phyloP scores from a whole-genome alignment of 2,329 filamentous ascomycete species.

The Graphilbum ipis-grandicollis region DNA sequence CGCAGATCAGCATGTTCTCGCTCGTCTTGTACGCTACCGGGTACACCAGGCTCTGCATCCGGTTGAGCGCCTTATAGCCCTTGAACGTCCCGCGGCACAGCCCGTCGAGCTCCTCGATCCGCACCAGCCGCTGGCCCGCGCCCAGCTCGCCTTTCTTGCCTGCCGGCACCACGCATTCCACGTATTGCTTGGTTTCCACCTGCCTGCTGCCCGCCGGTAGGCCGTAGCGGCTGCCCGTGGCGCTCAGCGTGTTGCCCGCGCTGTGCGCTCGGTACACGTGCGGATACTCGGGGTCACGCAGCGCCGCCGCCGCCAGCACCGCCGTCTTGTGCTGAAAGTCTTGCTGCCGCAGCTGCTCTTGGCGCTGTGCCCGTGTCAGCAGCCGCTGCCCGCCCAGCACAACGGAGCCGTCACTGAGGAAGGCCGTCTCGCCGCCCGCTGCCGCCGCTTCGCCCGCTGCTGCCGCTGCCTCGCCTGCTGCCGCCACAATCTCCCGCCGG shows the following conservation, averaged over 20 bases:
- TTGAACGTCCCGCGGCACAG: constrained; percentile 84
- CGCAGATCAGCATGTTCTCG: constrained; percentile 98
- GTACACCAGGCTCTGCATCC: constrained; percentile 96
- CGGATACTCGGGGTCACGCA: constrained; percentile 65
- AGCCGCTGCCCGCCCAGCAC: constrained; percentile 28
- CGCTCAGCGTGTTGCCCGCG: constrained; percentile 71
- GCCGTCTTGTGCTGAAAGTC: constrained; percentile 75
- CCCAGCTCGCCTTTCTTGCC: constrained; percentile 59
- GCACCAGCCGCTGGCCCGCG: constrained; percentile 55
- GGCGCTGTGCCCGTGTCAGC: constrained; percentile 59
- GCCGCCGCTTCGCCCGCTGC: constrained; percentile 13
- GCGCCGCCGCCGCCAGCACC: constrained; percentile 50
- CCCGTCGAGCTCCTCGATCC: constrained; percentile 71
- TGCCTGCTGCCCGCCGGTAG: constrained; percentile 61
- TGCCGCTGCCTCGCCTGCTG: constrained; percentile 16
- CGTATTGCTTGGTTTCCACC: constrained; percentile 59
- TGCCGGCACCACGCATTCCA: constrained; percentile 78
- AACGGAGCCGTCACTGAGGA: not conserved
- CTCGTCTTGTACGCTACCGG: constrained; percentile 89
- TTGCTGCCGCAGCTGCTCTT: constrained; percentile 56
- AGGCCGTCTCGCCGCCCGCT: not conserved
- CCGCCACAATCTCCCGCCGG: constrained; percentile 46
- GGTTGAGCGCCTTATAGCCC: constrained; percentile 82
- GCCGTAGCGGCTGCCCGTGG: constrained; percentile 65
- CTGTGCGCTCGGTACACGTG: constrained; percentile 79